Percentiles rank a stretch among this genome's conserved stretches.
These are phyloP conservation scores for Capsicum chinense DNA, from an alignment of 257 asterid species.

Conservation along the genomic window DNA sequence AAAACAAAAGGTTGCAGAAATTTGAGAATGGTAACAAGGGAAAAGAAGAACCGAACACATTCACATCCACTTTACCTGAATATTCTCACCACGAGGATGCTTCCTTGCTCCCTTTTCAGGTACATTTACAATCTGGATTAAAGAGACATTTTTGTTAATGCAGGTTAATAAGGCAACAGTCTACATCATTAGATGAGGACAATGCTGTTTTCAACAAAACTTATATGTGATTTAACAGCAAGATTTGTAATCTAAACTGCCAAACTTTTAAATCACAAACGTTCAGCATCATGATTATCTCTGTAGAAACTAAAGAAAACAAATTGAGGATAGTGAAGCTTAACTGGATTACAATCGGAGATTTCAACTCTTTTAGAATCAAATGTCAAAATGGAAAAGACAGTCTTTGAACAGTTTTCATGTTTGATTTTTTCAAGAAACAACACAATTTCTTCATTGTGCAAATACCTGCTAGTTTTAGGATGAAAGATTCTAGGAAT, in stretches of 20 bases:
- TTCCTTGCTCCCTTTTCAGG: constrained; percentile 97
- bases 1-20: background rate
- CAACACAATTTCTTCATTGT: background rate
- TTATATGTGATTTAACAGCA: background rate
- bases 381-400: constrained; percentile 9
- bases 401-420: background rate
- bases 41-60: constrained; percentile 29
- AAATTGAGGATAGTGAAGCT: background rate
- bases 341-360: background rate
- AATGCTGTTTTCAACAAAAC: background rate
- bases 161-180: background rate
- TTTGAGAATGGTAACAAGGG: background rate
- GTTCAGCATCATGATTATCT: background rate
- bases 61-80: constrained; percentile 63
- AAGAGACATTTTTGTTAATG: constrained; percentile 23
- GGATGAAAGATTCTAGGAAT: background rate
- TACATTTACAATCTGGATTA: constrained; percentile 81
- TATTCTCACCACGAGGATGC: constrained; percentile 87
- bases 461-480: background rate
- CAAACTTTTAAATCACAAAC: background rate
- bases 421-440: background rate
- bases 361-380: background rate
- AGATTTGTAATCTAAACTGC: background rate
- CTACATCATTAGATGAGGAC: background rate
- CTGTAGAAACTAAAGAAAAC: background rate